Percentiles rank a stretch among this genome's conserved stretches.
Conservation (phyloP, 352 stramenopile genomes). For the Pythium pyrilobum region DNA sequence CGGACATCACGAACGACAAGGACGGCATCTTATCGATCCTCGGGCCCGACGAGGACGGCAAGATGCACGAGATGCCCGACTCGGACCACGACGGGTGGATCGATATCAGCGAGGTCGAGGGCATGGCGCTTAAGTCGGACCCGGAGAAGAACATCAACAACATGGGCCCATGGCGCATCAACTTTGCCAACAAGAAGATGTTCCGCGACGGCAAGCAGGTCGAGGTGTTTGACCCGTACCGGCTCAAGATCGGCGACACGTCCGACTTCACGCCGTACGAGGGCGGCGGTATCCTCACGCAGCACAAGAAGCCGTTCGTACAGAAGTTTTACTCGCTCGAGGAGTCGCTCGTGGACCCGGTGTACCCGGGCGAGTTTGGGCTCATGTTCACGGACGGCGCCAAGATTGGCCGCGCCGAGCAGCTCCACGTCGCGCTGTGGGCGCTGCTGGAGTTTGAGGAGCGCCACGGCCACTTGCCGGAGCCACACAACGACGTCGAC, state of each 20-base stretch:
- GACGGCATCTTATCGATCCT: slow-evolving; percentile 73
- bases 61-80: slow-evolving; percentile 87
- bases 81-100: slow-evolving; percentile 83
- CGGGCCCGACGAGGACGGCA: slow-evolving; percentile 77
- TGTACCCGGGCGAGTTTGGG: slow-evolving; percentile 64
- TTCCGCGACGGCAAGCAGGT: slow-evolving; percentile 83
- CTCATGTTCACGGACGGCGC: slow-evolving; percentile 85
- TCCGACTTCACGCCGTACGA: slow-evolving; percentile 77
- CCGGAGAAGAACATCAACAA: slow-evolving; percentile 71
- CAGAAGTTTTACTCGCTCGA: slow-evolving; percentile 75
- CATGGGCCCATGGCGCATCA: slow-evolving; percentile 64
- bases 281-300: slow-evolving; percentile 73
- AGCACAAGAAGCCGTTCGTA: slow-evolving; percentile 79
- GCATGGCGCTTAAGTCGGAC: slow-evolving; percentile 60
- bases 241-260: slow-evolving; percentile 78
- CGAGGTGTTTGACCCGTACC: slow-evolving; percentile 81
- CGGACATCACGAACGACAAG: slow-evolving; percentile 78
- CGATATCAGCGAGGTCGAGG: slow-evolving; percentile 80
- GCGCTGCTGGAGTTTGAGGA: slow-evolving; percentile 77
- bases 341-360: slow-evolving; percentile 56
- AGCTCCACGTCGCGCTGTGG: slow-evolving; percentile 75
- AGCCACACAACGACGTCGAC: slow-evolving; percentile 57
- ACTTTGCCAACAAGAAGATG: slow-evolving; percentile 83
- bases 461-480: slow-evolving; percentile 52
- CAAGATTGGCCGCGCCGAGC: slow-evolving; percentile 83